Evolutionary conservation across 331 rosid genomes (phyloP).

Genomic region (Prunus yedoensis): DNA sequence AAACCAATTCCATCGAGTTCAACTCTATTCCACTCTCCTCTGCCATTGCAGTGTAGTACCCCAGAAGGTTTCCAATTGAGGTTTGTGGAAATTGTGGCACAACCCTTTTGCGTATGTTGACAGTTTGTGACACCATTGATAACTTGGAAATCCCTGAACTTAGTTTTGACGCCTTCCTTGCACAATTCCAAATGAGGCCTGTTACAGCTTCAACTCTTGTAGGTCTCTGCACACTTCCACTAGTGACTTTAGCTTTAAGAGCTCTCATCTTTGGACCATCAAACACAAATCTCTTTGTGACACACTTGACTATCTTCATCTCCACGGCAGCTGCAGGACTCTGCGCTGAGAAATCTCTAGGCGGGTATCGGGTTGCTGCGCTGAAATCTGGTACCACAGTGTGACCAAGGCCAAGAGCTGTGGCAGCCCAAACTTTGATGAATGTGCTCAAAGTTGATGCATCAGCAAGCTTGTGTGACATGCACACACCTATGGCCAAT

Average conservation of each 20-base stretch:
- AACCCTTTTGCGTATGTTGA: conserved; percentile 18
- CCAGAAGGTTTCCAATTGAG: conserved; percentile 22
- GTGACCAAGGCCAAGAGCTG: conserved; percentile 4
- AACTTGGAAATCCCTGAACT: background rate
- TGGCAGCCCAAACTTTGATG: conserved; percentile 30
- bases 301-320: background rate
- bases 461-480: conserved; percentile 32
- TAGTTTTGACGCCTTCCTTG: background rate
- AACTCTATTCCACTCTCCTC: background rate
- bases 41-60: background rate
- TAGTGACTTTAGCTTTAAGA: conserved; percentile 8
- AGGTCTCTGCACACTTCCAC: background rate
- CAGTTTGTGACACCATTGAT: conserved; percentile 1
- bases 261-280: conserved; percentile 12
- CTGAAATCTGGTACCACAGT: conserved; percentile 9
- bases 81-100: conserved; percentile 12
- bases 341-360: background rate
- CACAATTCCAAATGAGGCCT: conserved; percentile 23
- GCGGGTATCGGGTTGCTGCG: conserved; percentile 7
- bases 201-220: conserved; percentile 21
- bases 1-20: background rate
- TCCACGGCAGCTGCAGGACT: background rate
- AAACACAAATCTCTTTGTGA: conserved; percentile 24
- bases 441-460: conserved; percentile 13
- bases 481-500: conserved; percentile 13